Conservation (phyloP, 805 yeast species). For the Saturnispora dispora region DNA sequence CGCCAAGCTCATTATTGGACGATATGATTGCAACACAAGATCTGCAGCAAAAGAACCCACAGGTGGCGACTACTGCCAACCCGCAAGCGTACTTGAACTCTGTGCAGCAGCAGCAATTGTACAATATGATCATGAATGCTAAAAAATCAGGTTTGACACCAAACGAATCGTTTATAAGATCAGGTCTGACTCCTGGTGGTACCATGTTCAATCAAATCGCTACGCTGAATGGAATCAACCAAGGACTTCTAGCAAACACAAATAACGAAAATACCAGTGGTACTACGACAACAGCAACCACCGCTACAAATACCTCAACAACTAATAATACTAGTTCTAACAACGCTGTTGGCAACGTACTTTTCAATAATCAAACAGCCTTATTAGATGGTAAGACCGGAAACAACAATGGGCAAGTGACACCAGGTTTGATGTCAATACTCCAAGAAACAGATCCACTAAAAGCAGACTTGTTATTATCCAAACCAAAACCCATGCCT, state of each 20-base stretch:
- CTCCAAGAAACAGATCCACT: background rate
- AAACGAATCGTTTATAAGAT: conserved; percentile 61
- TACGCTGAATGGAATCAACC: background rate
- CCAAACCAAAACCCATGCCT: background rate
- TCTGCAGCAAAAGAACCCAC: conserved; percentile 3
- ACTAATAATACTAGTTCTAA: background rate
- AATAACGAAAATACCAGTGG: background rate
- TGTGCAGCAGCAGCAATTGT: conserved; percentile 17
- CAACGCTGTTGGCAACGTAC: background rate
- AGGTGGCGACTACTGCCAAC: background rate
- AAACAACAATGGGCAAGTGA: conserved; percentile 1
- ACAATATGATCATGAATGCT: conserved; percentile 20
- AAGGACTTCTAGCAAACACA: background rate
- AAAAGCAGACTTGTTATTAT: background rate
- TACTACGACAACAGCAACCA: background rate
- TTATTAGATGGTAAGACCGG: background rate
- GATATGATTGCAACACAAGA: conserved; percentile 4
- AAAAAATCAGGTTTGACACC: conserved; percentile 61
- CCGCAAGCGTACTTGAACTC: background rate
- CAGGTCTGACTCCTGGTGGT: conserved; percentile 61
- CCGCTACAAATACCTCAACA: background rate
- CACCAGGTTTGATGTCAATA: conserved; percentile 10
- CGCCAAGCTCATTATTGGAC: background rate
- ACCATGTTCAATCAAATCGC: conserved; percentile 1
- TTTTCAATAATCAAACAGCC: background rate